phyloP scores from a whole-genome alignment of 495 filamentous ascomycete genomes.

The Pyrenula massariospora region DNA sequence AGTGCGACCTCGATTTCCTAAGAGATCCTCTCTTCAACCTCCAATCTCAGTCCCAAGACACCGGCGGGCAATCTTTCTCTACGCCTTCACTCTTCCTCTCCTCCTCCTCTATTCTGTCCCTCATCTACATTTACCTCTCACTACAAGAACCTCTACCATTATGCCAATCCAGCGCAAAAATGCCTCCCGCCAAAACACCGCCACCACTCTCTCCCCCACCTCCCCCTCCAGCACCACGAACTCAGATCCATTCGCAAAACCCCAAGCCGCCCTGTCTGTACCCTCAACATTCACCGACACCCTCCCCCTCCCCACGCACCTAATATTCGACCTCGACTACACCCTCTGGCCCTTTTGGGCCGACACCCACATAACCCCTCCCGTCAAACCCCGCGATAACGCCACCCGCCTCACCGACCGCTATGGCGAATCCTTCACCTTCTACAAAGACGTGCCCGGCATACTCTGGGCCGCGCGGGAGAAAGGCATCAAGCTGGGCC shows the following conservation, averaged over 20 bases:
- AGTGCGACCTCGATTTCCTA: too few relatives aligned
- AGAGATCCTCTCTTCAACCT: too few relatives aligned
- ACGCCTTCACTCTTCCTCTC: background rate
- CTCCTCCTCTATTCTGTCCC: background rate
- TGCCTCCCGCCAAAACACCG: background rate
- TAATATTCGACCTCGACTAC: constrained; percentile 94
- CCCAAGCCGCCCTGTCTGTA: too few relatives aligned
- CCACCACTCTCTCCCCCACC: background rate
- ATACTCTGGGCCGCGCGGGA: constrained; percentile 53
- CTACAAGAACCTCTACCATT: background rate
- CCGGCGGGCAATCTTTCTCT: too few relatives aligned
- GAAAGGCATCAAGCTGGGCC: constrained; percentile 50
- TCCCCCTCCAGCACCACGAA: background rate
- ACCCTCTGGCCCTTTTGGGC: constrained; percentile 98
- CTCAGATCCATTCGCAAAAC: background rate
- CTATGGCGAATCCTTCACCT: constrained; percentile 65
- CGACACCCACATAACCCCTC: constrained; percentile 79
- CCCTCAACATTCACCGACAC: constrained; percentile 64
- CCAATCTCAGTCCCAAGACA: too few relatives aligned
- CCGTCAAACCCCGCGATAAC: constrained; percentile 52
- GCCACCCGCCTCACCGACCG: constrained; percentile 43
- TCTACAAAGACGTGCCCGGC: constrained; percentile 66
- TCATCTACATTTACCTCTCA: background rate
- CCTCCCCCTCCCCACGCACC: constrained; percentile 67
- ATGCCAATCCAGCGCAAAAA: background rate